phyloP scores from a whole-genome alignment of 768 basidiomycete genomes.

The Rhodosporidiobolus odoratus region DNA sequence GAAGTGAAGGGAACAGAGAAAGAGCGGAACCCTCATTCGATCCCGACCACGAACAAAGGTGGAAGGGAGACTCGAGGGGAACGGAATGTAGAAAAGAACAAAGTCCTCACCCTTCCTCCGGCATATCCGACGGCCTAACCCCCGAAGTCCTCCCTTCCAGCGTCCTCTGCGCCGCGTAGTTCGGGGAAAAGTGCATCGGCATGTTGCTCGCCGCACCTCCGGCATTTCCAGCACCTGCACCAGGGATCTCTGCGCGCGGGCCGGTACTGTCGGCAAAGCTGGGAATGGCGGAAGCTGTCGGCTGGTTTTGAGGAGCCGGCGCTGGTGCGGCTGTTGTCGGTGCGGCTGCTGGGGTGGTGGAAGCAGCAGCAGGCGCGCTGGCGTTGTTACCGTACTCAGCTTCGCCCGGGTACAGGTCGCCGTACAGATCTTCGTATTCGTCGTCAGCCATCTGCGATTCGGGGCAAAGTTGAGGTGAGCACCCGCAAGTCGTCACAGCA shows the following conservation, averaged over 20 bases:
- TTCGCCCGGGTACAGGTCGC: constrained; percentile 43
- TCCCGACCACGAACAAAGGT: background rate
- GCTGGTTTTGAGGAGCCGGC: too few relatives aligned
- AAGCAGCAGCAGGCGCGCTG: background rate
- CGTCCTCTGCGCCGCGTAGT: constrained; percentile 25
- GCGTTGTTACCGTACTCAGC: constrained; percentile 7
- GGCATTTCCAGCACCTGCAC: constrained; percentile 17
- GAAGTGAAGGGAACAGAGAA: too few relatives aligned
- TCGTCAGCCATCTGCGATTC: constrained; percentile 5
- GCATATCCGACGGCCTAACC: constrained; percentile 82
- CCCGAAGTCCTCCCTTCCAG: constrained; percentile 39
- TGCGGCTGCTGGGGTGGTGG: background rate
- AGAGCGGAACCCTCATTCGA: too few relatives aligned
- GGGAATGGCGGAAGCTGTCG: constrained; percentile 45
- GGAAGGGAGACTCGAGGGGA: background rate
- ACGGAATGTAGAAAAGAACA: constrained; percentile 39
- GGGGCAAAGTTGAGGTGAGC: too few relatives aligned
- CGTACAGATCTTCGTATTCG: constrained; percentile 44
- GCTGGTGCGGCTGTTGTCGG: too few relatives aligned
- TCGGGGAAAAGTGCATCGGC: constrained; percentile 22
- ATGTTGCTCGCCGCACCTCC: constrained; percentile 51
- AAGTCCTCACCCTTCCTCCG: constrained; percentile 88
- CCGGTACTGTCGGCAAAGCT: constrained; percentile 28
- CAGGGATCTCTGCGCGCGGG: background rate
- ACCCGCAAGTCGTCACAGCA: too few relatives aligned